phyloP scores from a whole-genome alignment of 2,329 filamentous ascomycete genomes.

The Cladosporium sp. region DNA sequence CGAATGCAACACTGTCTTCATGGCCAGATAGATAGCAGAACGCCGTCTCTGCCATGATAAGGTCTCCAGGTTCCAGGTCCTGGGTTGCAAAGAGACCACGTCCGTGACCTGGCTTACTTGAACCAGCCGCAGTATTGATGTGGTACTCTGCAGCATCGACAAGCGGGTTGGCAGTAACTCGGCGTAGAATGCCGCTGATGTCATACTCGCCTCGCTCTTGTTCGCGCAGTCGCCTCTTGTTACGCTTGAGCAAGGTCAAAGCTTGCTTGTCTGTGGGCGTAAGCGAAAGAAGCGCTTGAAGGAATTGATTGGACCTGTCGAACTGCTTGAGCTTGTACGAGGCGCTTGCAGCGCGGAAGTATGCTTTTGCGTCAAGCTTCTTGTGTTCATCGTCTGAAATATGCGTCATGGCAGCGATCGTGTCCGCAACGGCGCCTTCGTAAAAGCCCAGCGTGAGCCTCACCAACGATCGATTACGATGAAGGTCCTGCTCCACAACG shows the following conservation, averaged over 20 bases:
- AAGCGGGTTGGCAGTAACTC: background rate
- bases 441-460: background rate
- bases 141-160: background rate
- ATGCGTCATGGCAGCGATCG: background rate
- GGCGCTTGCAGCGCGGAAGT: background rate
- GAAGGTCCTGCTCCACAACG: background rate
- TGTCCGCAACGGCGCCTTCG: background rate
- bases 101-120: background rate
- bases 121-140: background rate
- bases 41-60: background rate
- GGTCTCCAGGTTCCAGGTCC: background rate
- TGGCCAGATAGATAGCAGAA: background rate
- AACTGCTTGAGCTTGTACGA: background rate
- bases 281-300: too few relatives aligned
- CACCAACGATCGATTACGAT: background rate
- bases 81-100: background rate
- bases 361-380: background rate
- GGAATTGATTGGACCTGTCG: background rate
- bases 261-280: background rate
- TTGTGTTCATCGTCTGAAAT: background rate
- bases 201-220: background rate
- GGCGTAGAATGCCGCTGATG: background rate
- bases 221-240: background rate
- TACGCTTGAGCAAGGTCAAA: background rate
- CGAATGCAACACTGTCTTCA: background rate